Evolutionary conservation across 257 asterid species (phyloP), one percentile per base, ranked within the genome.

Genomic region (Nicotiana tomentosiformis): DNA sequence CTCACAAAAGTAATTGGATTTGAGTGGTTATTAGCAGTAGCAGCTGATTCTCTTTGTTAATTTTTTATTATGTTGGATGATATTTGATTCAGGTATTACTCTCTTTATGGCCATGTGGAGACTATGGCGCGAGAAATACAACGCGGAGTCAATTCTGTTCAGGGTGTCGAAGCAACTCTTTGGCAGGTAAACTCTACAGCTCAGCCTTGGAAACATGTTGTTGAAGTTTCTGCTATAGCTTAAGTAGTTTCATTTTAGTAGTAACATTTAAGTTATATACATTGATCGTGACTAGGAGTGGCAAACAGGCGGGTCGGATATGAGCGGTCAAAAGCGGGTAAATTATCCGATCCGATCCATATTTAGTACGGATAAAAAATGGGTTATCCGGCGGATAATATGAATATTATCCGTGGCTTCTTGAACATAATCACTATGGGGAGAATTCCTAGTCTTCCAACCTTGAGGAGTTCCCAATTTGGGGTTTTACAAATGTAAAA

Each of bases 21-120:
- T 10, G 17, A 33, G n/a, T 66, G 65, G 14, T 9, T 39, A 33
- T 32, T 20, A 49, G 5, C 57, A 23, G 39, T 35, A 18, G 16
- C 61, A 29, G 56, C 74, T n/a, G 20, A 3, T 43, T 17, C 49
- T 20, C 29, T 33, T 3, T 23, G 14, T 43, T 23, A 32, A 0
- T 43, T 43, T 35, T 26, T 30, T 20, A 11, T 51, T 37, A 32
- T 7, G 49, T 43, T 43, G 49, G 49, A 43, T 76, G 80, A 10
- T 7, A 7, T 20, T 5, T 55, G 81, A 70, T 20, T 76, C 0
- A 95, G 98, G 89, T 95, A 88, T 87, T 95, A 95, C 81, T 93
- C 98, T n/a, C 82, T 89, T 78, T 88, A 95, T 62, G 98, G 98
- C 26, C 98, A 95, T 84, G 98, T 95, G 72, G 98, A 92, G 80